Evolutionary conservation across 306 rosid species (phyloP), one percentile per base, ranked within the genome.

Genomic region (Acacia confusa): DNA sequence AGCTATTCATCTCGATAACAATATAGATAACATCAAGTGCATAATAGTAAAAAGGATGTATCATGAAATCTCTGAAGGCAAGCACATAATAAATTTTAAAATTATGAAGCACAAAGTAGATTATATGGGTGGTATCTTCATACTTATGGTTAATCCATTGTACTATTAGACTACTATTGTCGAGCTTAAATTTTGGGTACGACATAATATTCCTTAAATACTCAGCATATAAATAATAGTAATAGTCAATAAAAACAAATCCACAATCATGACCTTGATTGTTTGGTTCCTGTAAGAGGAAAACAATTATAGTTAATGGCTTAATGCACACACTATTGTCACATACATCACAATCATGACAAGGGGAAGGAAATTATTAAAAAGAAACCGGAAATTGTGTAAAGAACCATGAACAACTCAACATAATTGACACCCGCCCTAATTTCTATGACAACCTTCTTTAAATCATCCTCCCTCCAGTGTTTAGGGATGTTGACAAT

Each of bases 81-180:
- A 36, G n/a, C 34, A 36, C 45, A 15, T 69, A 32, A 53, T 45
- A 75, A 2, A 75, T 55, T 78, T 50, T 74, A 41, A 75, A 64
- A 43, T 5, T 27, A 73, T 38, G 72, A 44, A 70, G 74, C n/a
- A 45, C 15, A 74, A 36, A 53, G 52, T 34, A 40, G 64, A 85
- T 72, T 34, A 92, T 95, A 92, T 90, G 97, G 63, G 90, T 82
- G 30, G 34, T 3, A 32, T 89, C 97, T 28, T 87, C 44, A 88
- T 88, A 90, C 81, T 78, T 90, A 63, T 93, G 93, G 82, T 92
- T 92, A 70, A 92, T 92, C 97, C 97, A 92, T 70, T 89, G 87
- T 73, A 91, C 92, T 12, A 91, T 91, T 81, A 95, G 95, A 68
- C 89, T 84, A 84, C 82, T 92, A 63, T 19, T 74, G 55, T 84